Evolutionary conservation across 441 rosid genomes (phyloP).

Genomic region (Omphalea diandra): DNA sequence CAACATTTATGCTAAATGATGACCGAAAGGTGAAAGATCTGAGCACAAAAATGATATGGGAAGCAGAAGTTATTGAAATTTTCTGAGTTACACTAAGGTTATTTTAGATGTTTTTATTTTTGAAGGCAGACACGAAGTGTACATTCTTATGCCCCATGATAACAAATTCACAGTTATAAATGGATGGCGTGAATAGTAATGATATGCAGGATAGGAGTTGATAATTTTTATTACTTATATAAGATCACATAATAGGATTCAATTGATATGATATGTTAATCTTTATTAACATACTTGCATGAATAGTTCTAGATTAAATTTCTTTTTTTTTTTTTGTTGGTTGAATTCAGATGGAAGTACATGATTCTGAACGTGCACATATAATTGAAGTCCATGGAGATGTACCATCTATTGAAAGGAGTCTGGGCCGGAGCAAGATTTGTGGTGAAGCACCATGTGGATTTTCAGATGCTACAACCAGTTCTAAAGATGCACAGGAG

Average conservation of each 20-base stretch:
- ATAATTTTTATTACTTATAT: neutral
- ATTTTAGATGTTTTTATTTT: neutral
- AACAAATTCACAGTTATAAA: neutral
- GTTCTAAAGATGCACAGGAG: conserved; percentile 54
- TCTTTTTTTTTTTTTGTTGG: too few relatives aligned
- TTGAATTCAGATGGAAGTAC: conserved; percentile 50
- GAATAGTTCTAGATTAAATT: neutral
- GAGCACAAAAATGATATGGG: neutral
- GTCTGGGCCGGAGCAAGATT: conserved; percentile 33
- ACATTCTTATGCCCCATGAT: neutral
- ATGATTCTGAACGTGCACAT: conserved; percentile 34
- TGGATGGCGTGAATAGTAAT: neutral
- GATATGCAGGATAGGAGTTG: neutral
- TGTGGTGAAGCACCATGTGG: conserved; percentile 62
- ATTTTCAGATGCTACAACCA: conserved; percentile 48
- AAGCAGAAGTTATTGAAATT: neutral
- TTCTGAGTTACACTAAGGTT: neutral
- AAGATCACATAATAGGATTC: neutral
- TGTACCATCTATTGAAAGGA: conserved; percentile 26
- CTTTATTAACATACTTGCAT: neutral
- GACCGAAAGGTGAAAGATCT: neutral
- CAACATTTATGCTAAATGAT: neutral
- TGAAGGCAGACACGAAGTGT: neutral
- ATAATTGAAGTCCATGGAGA: conserved; percentile 47
- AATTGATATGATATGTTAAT: neutral